These are phyloP conservation scores for Penicillium sp. DNA, from an alignment of 2,329 filamentous ascomycete genomes.

Conservation along the genomic window DNA sequence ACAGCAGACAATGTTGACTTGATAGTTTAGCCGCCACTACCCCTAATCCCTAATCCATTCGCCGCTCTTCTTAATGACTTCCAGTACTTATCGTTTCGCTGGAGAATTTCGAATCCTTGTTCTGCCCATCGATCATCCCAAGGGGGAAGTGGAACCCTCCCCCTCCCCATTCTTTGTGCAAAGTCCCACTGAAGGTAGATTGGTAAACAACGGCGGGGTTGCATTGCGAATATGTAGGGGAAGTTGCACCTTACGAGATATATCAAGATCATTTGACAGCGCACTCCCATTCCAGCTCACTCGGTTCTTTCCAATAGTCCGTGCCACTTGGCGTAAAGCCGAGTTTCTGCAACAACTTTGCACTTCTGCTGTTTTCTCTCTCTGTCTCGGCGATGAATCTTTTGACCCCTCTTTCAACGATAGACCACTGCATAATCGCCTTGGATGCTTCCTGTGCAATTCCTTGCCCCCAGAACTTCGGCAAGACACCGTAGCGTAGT, in stretches of 20 bases:
- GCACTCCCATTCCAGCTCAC: slow-evolving; percentile 20
- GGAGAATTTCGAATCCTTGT: slow-evolving; percentile 18
- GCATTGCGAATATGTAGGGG: not conserved
- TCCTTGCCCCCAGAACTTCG: slow-evolving; percentile 23
- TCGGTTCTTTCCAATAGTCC: slow-evolving; percentile 24
- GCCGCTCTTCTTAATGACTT: slow-evolving; percentile 5
- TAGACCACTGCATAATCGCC: slow-evolving; percentile 23
- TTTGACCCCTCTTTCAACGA: slow-evolving; percentile 18
- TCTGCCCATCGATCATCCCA: slow-evolving; percentile 40
- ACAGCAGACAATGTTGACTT: not conserved
- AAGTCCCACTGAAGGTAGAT: not conserved
- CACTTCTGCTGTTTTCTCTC: slow-evolving; percentile 23
- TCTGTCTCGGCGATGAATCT: slow-evolving; percentile 28
- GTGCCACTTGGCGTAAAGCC: slow-evolving; percentile 21
- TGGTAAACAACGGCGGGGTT: not conserved
- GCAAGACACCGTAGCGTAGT: slow-evolving; percentile 25
- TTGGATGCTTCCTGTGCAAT: slow-evolving; percentile 22
- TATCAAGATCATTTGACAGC: not conserved
- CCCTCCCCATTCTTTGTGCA: too few species aligned
- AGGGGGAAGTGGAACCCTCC: slow-evolving; percentile 35
- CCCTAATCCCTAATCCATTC: not conserved
- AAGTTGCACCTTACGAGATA: not conserved
- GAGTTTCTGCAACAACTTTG: slow-evolving; percentile 21
- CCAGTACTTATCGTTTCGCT: slow-evolving; percentile 22
- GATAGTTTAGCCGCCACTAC: not conserved